Evolutionary conservation across 2,329 filamentous ascomycete species (phyloP), one percentile per base, ranked within the genome.

Genomic region (Cladosporium sp.): DNA sequence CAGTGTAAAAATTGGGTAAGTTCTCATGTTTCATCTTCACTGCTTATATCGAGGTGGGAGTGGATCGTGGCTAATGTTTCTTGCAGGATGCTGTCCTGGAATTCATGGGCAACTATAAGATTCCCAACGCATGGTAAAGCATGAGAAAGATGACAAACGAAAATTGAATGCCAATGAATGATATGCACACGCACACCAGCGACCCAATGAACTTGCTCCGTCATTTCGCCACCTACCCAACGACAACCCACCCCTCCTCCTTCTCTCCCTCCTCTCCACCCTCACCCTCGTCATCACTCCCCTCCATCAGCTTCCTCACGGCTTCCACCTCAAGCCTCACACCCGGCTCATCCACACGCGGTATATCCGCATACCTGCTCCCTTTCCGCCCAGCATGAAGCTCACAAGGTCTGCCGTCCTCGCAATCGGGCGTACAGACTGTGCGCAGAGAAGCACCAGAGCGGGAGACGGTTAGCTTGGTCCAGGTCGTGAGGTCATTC

Each of bases 1-100:
- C 58, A 67, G 59, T 72, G 70, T 58, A 65, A 61, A 54, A 63
- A 60, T 50, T 71, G 65, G 69, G 69, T 69, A 45, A 63, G 64
- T 62, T n/a, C n/a, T n/a, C n/a, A n/a, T n/a, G n/a, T n/a, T n/a
- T n/a, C n/a, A n/a, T n/a, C n/a, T n/a, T n/a, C n/a, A n/a, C n/a
- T n/a, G n/a, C n/a, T n/a, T n/a, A n/a, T n/a, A n/a, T n/a, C n/a
- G n/a, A n/a, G n/a, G n/a, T n/a, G n/a, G n/a, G n/a, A n/a, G n/a
- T n/a, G n/a, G n/a, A 6, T 5, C 12, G 20, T 17, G 6, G 22
- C 47, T 50, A 8, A 50, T 17, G 12, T 5, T 2, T 6, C 4
- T 36, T 7, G 17, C 45, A 64, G 60, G 58, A 61, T 20, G 55
- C 62, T 9, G 60, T 64, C 28, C 52, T 64, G 47, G 59, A 59